These are phyloP conservation scores for Celoporthe dispersa DNA, from an alignment of 2,329 filamentous ascomycete genomes.

Conservation along the genomic window DNA sequence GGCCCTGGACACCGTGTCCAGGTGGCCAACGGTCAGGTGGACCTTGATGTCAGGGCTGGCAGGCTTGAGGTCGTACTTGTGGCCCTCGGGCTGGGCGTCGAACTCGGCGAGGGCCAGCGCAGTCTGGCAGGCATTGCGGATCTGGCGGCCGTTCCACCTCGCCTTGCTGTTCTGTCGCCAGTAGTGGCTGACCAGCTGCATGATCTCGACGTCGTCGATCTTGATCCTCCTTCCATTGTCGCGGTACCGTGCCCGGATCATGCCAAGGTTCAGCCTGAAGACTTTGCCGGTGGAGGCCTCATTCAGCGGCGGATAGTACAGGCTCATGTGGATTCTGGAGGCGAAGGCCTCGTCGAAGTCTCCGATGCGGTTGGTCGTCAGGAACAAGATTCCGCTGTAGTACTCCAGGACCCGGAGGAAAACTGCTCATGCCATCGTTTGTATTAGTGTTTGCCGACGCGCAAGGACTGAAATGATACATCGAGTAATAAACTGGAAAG, in stretches of 20 bases:
- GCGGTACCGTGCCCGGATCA: slow-evolving; percentile 26
- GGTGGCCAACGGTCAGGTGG: not conserved
- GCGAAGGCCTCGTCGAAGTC: slow-evolving; percentile 49
- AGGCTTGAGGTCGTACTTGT: slow-evolving; percentile 11
- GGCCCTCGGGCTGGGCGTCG: slow-evolving; percentile 15
- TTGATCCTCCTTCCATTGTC: not conserved
- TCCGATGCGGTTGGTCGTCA: slow-evolving; percentile 52
- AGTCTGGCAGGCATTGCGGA: slow-evolving; percentile 26
- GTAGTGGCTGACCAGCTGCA: not conserved
- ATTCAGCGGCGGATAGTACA: slow-evolving; percentile 40
- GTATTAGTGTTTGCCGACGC: no score
- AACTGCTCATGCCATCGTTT: slow-evolving; percentile 33
- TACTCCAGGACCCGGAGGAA: slow-evolving; percentile 48
- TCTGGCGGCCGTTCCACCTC: slow-evolving; percentile 27
- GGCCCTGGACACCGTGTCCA: slow-evolving; percentile 10
- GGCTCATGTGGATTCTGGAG: slow-evolving; percentile 44
- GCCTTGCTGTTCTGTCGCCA: not conserved
- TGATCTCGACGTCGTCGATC: not conserved
- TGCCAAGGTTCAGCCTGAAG: slow-evolving; percentile 36
- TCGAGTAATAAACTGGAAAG: slow-evolving; percentile 21
- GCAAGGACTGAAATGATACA: no score
- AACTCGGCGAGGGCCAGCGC: slow-evolving; percentile 21
- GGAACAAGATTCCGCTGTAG: slow-evolving; percentile 46
- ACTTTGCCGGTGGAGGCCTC: slow-evolving; percentile 33
- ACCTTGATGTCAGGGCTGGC: not conserved